Evolutionary conservation across 768 basidiomycete species (phyloP).

Genomic region (Naematelia encephala): DNA sequence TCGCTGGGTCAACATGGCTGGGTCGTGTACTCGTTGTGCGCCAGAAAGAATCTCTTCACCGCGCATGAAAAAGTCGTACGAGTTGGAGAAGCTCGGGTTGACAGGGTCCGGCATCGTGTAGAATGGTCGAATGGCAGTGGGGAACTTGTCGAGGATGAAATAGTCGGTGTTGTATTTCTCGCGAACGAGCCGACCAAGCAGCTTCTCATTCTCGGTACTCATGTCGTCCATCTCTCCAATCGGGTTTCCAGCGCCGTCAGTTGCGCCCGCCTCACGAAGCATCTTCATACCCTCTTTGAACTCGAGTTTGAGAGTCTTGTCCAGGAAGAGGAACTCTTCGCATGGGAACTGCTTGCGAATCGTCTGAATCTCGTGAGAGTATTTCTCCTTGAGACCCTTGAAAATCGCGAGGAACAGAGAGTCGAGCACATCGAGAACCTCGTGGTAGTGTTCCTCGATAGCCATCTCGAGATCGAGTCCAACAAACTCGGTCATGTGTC

Average conservation of each 20-base stretch:
- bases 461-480: constrained; percentile 99
- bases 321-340: constrained; percentile 91
- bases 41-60: constrained; percentile 98
- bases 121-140: constrained; percentile 89
- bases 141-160: constrained; percentile 99
- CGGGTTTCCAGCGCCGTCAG: constrained; percentile 43
- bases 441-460: constrained; percentile 98
- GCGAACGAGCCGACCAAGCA: constrained; percentile 82
- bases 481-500: constrained; percentile 97
- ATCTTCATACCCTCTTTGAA: constrained; percentile 86
- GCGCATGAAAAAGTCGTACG: constrained; percentile 99
- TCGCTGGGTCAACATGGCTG: constrained; percentile 71
- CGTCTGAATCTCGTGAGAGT: constrained; percentile 74
- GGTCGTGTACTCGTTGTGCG: constrained; percentile 95
- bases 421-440: constrained; percentile 90
- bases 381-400: constrained; percentile 70
- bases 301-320: constrained; percentile 78
- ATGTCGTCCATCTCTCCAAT: constrained; percentile 82
- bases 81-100: constrained; percentile 91
- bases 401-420: constrained; percentile 82
- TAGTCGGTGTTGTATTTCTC: constrained; percentile 96
- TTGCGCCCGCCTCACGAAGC: constrained; percentile 72
- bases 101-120: constrained; percentile 98
- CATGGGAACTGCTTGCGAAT: constrained; percentile 86
- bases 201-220: constrained; percentile 89